These are phyloP conservation scores for Triticum urartu DNA, from an alignment of 176 grass and related monocot species.

Conservation along the genomic window DNA sequence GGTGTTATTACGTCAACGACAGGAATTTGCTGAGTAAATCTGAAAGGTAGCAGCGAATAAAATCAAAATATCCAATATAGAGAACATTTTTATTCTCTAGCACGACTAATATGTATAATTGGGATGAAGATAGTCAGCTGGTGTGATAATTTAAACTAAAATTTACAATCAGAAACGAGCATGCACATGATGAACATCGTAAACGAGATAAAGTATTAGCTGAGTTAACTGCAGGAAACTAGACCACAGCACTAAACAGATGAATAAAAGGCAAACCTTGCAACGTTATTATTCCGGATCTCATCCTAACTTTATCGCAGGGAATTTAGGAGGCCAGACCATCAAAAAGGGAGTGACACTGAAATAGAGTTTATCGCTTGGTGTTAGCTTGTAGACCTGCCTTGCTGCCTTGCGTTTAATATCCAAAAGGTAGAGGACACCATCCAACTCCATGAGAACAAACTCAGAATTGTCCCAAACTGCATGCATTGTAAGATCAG, in stretches of 20 bases:
- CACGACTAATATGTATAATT: no score
- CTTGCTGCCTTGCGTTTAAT: not conserved
- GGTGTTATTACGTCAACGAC: not conserved
- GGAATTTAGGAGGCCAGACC: not conserved
- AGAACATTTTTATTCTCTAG: not conserved
- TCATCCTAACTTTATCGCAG: not conserved
- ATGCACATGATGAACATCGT: not conserved
- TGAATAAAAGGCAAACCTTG: not conserved
- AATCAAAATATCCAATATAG: not conserved
- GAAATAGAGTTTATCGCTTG: not conserved
- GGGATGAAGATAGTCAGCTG: no score
- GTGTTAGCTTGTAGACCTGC: not conserved
- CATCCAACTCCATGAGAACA: not conserved
- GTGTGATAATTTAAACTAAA: not conserved
- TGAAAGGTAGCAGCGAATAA: not conserved
- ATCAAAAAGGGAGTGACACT: not conserved
- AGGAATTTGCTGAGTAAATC: no score
- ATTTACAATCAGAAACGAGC: not conserved
- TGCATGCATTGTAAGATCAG: not conserved
- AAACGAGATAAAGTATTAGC: not conserved
- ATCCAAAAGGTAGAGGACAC: conserved; percentile 4
- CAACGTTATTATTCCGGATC: not conserved
- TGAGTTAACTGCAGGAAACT: not conserved
- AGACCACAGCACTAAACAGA: not conserved
- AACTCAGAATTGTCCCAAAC: not conserved